Evolutionary conservation across 2,329 filamentous ascomycete species (phyloP).

Genomic region (Neurospora sp.): DNA sequence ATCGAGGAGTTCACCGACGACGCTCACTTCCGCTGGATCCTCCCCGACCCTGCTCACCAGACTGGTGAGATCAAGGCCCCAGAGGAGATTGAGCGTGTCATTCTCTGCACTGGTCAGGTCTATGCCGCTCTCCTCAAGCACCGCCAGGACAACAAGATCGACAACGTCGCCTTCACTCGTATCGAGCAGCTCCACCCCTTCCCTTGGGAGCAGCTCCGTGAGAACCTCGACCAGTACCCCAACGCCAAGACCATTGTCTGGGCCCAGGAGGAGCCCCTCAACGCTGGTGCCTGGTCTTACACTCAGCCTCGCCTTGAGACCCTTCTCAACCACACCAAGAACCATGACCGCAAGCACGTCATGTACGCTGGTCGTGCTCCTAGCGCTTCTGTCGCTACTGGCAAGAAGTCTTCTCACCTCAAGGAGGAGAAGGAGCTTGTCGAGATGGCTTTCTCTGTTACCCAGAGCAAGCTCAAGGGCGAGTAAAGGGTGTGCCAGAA

Average conservation of each 20-base stretch:
- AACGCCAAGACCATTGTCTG: slow-evolving; percentile 97
- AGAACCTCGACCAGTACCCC: slow-evolving; percentile 93
- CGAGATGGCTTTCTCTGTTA: slow-evolving; percentile 52
- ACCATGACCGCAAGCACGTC: slow-evolving; percentile 90
- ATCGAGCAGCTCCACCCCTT: slow-evolving; percentile 98
- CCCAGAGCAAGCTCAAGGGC: slow-evolving; percentile 60
- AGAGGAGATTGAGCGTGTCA: slow-evolving; percentile 85
- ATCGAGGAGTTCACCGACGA: slow-evolving; percentile 88
- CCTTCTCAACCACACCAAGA: slow-evolving; percentile 79
- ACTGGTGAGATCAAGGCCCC: slow-evolving; percentile 62
- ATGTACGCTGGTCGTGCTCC: slow-evolving; percentile 95
- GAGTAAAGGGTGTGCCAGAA: slow-evolving; percentile 31
- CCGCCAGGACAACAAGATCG: slow-evolving; percentile 75
- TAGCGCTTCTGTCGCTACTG: slow-evolving; percentile 87
- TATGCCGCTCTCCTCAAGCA: slow-evolving; percentile 86
- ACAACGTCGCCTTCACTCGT: slow-evolving; percentile 87
- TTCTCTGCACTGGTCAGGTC: slow-evolving; percentile 91
- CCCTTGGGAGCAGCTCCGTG: slow-evolving; percentile 93
- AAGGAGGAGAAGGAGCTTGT: slow-evolving; percentile 89
- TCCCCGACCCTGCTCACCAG: slow-evolving; percentile 78
- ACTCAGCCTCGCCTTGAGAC: slow-evolving; percentile 97
- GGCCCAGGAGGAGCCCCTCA: slow-evolving; percentile 95
- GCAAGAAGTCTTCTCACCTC: slow-evolving; percentile 75
- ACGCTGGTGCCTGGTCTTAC: slow-evolving; percentile 94
- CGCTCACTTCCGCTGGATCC: slow-evolving; percentile 94